phyloP scores from a whole-genome alignment of 257 asterid species.

The Przewalskia tangutica region DNA sequence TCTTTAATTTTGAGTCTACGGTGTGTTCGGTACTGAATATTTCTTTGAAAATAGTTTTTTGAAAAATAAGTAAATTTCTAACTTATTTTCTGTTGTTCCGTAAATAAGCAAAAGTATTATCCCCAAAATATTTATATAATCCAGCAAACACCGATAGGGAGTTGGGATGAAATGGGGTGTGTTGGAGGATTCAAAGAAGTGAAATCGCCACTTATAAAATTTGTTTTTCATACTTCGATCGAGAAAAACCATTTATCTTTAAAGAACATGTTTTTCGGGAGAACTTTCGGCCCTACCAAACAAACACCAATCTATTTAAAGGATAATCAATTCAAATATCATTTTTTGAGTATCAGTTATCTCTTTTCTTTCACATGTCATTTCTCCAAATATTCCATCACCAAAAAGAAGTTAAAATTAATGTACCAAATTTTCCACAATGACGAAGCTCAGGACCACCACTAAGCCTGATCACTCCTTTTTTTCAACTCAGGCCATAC shows the following conservation, averaged over 20 bases:
- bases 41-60: too few relatives aligned
- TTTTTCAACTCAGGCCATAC: constrained; percentile 1
- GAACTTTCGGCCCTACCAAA: background rate
- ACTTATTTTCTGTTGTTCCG: too few relatives aligned
- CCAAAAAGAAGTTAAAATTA: background rate
- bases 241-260: background rate
- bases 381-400: background rate
- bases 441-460: background rate
- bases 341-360: background rate
- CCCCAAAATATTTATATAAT: background rate
- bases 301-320: background rate
- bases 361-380: background rate
- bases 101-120: too few relatives aligned
- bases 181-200: background rate
- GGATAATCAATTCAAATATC: background rate
- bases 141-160: background rate
- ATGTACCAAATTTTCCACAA: background rate
- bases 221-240: background rate
- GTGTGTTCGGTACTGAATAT: background rate
- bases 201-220: background rate
- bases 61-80: too few relatives aligned
- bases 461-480: background rate
- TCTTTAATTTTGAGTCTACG: background rate
- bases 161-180: background rate
- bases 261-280: background rate